Evolutionary conservation across 1,284 basidiomycete species (phyloP).

Genomic region (Austroboletus novae-zelandiae): DNA sequence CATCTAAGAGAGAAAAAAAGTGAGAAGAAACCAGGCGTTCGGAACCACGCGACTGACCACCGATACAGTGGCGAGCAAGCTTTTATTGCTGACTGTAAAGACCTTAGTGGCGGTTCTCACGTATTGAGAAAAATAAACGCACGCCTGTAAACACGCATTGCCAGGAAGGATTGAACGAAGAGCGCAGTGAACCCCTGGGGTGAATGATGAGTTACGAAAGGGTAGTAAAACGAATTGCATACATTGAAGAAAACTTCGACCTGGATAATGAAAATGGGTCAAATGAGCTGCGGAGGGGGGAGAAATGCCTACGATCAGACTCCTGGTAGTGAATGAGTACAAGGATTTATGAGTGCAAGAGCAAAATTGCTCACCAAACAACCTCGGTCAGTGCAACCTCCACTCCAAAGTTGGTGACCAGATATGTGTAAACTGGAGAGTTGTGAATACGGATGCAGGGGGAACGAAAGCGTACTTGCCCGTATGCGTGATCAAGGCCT

Average conservation of each 20-base stretch:
- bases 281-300: neutral
- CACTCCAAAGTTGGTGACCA: constrained; percentile 27
- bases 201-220: neutral
- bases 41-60: constrained; percentile 9
- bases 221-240: neutral
- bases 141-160: constrained; percentile 28
- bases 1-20: constrained; percentile 10
- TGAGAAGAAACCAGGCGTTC: neutral
- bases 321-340: constrained; percentile 39
- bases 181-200: constrained; percentile 33
- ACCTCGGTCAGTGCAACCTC: constrained; percentile 34
- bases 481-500: constrained; percentile 55
- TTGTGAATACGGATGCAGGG: neutral
- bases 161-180: constrained; percentile 36
- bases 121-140: constrained; percentile 1
- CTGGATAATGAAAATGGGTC: constrained; percentile 25
- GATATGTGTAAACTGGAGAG: constrained; percentile 51
- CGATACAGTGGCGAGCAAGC: neutral
- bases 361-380: constrained; percentile 44
- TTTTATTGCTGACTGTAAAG: constrained; percentile 28
- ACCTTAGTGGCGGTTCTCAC: neutral
- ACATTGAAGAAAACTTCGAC: constrained; percentile 39
- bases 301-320: constrained; percentile 39
- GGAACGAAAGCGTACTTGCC: constrained; percentile 33
- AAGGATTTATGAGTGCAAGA: neutral